Conservation (phyloP, 2,329 filamentous ascomycete genomes). For the Stemphylium vesicarium region DNA sequence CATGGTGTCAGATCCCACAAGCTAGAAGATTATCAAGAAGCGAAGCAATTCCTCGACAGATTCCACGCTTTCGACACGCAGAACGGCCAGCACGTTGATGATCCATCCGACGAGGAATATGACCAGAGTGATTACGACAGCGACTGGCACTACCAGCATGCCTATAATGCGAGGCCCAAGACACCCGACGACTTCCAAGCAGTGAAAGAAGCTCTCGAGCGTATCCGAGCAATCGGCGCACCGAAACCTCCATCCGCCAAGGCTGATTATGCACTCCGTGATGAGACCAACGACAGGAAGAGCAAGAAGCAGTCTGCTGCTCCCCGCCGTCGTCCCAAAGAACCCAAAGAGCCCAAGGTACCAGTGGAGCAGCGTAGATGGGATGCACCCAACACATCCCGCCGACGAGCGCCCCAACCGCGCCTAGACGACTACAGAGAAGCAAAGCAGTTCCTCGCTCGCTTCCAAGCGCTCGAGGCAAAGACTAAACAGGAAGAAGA, state of each 20-base stretch:
- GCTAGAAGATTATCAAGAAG: conserved; percentile 11
- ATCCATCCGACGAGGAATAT: background rate
- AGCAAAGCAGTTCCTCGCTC: conserved; percentile 1
- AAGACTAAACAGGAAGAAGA: background rate
- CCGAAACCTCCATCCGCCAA: too few relatives aligned
- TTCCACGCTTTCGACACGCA: background rate
- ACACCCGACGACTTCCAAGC: background rate
- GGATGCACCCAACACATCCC: too few relatives aligned
- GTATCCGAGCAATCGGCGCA: background rate
- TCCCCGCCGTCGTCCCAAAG: too few relatives aligned
- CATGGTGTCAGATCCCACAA: conserved; percentile 11
- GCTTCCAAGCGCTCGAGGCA: conserved; percentile 8
- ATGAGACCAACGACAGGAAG: too few relatives aligned
- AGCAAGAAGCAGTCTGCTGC: too few relatives aligned
- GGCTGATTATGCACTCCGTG: too few relatives aligned
- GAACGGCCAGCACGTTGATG: too few relatives aligned
- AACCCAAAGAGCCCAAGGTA: too few relatives aligned
- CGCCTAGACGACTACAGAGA: background rate
- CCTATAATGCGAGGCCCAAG: too few relatives aligned
- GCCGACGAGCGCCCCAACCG: too few relatives aligned
- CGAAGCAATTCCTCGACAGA: conserved; percentile 8
- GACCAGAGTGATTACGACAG: background rate
- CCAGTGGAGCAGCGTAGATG: too few relatives aligned
- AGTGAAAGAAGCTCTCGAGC: background rate
- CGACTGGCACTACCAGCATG: background rate